Base-by-base conservation (phyloP, 352 stramenopile genomes). In the Pythium insidiosum region DNA sequence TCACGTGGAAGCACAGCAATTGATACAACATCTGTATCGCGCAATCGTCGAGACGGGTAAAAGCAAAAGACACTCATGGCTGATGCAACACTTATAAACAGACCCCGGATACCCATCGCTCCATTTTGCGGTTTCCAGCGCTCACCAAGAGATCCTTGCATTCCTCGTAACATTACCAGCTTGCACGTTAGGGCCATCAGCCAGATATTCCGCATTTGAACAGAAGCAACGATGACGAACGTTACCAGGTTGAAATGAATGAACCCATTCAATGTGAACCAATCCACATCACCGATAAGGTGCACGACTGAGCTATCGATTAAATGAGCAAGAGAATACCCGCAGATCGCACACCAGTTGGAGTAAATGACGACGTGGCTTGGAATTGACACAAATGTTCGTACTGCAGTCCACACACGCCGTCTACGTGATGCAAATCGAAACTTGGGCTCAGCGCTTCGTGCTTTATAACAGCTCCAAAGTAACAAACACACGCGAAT, bases 161-260 rank as follows among this genome's bases (percentile, higher is more conserved):
- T 33, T 15, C 16, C 57, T 1, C 5, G 28, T 13, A 21, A 31
- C 11, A 43, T 24, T 11, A 50, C 19, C 3, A 50, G 2, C 16
- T 63, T 62, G 28, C 47, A 53, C 1, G 35, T 11, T 1, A 61
- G 29, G 11, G 38, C 58, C 12, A 67, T n/a, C 11, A 53, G 16
- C 64, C 61, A 75, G 5, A 63, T 12, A 29, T 66, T 66, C 6
- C 64, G 64, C 58, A 75, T 71, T 38, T 68, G 63, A 7, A 74
- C 36, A 3, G 53, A 53, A 3, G 57, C 37, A 5, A 49, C n/a
- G 3, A 38, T 18, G 26, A 58, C 34, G 20, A 58, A 70, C 0
- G 21, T n/a, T 11, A 65, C 2, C 1, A 44, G 33, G 6, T 65
- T 16, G 29, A 65, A 71, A 2, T 19, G 5, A n/a, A 56, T 34